Conservation (phyloP, 192 early-diverging fungal genomes). For the Coemansia guatemalensis region DNA sequence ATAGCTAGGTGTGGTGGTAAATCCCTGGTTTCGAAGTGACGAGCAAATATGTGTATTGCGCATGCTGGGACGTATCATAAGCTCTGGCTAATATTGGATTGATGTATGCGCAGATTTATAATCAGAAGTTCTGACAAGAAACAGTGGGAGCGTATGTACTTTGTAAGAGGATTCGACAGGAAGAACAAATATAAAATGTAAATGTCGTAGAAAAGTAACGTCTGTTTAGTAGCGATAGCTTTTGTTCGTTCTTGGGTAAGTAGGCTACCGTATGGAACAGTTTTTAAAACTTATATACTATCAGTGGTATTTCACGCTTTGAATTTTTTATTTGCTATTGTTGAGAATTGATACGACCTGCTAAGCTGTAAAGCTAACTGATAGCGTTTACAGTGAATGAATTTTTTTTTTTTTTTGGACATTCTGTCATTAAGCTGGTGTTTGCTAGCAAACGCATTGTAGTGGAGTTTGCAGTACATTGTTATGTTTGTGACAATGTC, state of each 20-base stretch:
- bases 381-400: background rate
- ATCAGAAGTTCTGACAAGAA: too few relatives aligned
- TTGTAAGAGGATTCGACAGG: background rate
- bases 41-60: background rate
- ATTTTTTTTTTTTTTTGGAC: too few relatives aligned
- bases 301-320: background rate
- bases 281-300: background rate
- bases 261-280: too few relatives aligned
- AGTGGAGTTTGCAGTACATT: background rate
- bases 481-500: background rate
- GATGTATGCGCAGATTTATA: background rate
- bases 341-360: background rate
- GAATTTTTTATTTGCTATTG: background rate
- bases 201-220: background rate
- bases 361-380: background rate
- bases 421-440: background rate
- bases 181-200: background rate
- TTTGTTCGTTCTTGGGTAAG: background rate
- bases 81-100: background rate
- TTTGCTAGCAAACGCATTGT: background rate
- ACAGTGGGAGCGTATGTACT: too few relatives aligned
- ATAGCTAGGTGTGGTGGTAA: conserved; percentile 4
- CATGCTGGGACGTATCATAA: background rate
- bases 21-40: background rate
- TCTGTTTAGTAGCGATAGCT: background rate